Percentiles rank a stretch among this genome's conserved stretches.
These are phyloP conservation scores for Dimocarpus longan DNA, from an alignment of 345 rosid species.

Conservation along the genomic window DNA sequence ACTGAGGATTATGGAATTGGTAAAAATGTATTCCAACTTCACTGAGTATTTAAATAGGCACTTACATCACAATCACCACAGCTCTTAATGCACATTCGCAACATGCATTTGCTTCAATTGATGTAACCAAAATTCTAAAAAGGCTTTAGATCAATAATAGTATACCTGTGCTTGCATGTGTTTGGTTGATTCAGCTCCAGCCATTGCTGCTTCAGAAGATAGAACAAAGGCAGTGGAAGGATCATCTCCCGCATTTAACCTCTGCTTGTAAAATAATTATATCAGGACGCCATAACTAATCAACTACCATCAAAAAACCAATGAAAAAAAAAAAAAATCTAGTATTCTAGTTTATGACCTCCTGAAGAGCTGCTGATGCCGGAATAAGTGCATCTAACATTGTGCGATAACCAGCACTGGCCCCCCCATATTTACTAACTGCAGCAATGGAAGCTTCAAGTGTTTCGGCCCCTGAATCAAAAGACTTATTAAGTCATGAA, in stretches of 20 bases:
- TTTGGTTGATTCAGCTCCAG: constrained; percentile 89
- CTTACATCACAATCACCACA: neutral
- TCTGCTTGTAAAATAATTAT: constrained; percentile 46
- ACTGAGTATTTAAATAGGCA: neutral
- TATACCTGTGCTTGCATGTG: constrained; percentile 91
- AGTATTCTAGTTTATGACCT: constrained; percentile 43
- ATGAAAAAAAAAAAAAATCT: neutral
- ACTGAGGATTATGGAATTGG: neutral
- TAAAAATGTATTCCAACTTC: neutral
- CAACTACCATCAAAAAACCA: constrained; percentile 2
- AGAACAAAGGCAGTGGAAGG: constrained; percentile 66
- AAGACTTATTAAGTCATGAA: constrained; percentile 20
- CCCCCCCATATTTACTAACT: constrained; percentile 94
- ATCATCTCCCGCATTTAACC: constrained; percentile 71
- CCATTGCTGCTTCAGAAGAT: constrained; percentile 80
- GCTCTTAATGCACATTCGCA: neutral
- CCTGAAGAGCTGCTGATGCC: constrained; percentile 73
- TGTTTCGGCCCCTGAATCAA: constrained; percentile 77
- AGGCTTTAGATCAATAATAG: neutral
- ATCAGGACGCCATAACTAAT: constrained; percentile 15
- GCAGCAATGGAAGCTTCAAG: constrained; percentile 82
- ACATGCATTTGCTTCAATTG: neutral
- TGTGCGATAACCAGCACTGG: constrained; percentile 87
- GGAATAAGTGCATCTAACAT: constrained; percentile 96
- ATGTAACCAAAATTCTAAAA: neutral